Evolutionary conservation across 148 eudicot species (phyloP).

Genomic region (Nepenthes mirabilis): DNA sequence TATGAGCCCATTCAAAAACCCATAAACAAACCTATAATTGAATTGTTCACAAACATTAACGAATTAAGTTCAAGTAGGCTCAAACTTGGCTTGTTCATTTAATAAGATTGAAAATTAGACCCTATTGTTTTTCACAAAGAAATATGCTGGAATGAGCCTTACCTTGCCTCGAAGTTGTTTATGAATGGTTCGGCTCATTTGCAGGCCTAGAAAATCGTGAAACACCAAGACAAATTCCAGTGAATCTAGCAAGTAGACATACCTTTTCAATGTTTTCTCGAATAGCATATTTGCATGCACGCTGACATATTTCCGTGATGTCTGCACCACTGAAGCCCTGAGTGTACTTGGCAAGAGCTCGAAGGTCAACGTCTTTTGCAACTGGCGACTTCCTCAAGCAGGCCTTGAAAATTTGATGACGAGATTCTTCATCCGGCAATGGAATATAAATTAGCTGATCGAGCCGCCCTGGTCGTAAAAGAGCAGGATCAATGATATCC

Average conservation of each 20-base stretch:
- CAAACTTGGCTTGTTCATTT: no score
- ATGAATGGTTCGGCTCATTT: no score
- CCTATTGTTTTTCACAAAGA: no score
- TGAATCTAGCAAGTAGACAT: slow-evolving; percentile 4
- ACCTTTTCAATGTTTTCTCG: slow-evolving; percentile 85
- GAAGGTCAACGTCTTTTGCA: slow-evolving; percentile 66
- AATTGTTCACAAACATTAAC: no score
- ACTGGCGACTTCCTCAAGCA: slow-evolving; percentile 75
- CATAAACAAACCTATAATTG: no score
- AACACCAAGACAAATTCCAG: background rate
- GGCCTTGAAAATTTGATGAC: slow-evolving; percentile 63
- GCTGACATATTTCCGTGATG: slow-evolving; percentile 87
- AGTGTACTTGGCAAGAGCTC: slow-evolving; percentile 84
- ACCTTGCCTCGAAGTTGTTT: no score
- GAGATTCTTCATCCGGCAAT: slow-evolving; percentile 93
- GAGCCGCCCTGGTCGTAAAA: slow-evolving; percentile 81
- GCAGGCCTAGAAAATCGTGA: background rate
- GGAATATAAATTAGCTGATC: slow-evolving; percentile 88
- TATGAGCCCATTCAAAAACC: no score
- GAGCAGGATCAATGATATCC: slow-evolving; percentile 84
- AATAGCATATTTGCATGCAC: slow-evolving; percentile 88
- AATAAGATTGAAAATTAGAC: no score
- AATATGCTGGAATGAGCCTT: no score
- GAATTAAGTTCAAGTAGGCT: no score
- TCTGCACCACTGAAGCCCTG: slow-evolving; percentile 96